A percentile compares a stretch with the other conserved stretches of the same genome.
Evolutionary conservation across 208 protist genomes (phyloP).

Genomic region (Spongospora subterranea): DNA sequence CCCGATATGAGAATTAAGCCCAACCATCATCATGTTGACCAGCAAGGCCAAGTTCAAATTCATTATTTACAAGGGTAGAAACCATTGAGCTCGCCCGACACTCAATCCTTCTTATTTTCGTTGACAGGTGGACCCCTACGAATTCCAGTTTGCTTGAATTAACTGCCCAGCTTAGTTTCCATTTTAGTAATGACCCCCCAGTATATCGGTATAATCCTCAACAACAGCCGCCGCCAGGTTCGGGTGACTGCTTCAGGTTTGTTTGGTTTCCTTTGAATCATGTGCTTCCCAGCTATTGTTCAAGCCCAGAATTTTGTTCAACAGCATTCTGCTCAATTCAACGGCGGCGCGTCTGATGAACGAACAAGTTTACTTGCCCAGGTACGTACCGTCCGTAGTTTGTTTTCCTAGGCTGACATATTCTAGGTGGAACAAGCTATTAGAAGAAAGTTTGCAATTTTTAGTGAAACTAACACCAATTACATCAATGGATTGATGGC

Average conservation of each 20-base stretch:
- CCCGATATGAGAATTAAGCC: constrained; percentile 21
- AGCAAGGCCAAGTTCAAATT: neutral
- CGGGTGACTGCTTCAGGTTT: too few species aligned
- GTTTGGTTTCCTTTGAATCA: neutral
- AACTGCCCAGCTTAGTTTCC: neutral
- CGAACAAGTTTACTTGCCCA: too few species aligned
- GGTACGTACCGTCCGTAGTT: too few species aligned
- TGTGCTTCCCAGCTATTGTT: neutral
- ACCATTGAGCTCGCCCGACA: neutral
- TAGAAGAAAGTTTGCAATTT: neutral
- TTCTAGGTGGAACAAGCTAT: neutral
- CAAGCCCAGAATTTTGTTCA: neutral
- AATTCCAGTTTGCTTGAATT: neutral
- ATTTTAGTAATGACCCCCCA: constrained; percentile 38
- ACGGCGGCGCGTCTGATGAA: too few species aligned
- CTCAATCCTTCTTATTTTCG: neutral
- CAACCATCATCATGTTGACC: constrained; percentile 15
- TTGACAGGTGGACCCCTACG: neutral
- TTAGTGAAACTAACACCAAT: neutral
- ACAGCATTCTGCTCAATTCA: neutral
- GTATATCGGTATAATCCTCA: constrained; percentile 46
- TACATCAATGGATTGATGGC: constrained; percentile 14
- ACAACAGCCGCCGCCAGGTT: neutral
- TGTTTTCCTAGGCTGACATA: too few species aligned
- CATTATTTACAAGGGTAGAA: neutral